phyloP scores from a whole-genome alignment of 192 early-diverging fungal genomes.

The Phlyctochytrium arcticum region DNA sequence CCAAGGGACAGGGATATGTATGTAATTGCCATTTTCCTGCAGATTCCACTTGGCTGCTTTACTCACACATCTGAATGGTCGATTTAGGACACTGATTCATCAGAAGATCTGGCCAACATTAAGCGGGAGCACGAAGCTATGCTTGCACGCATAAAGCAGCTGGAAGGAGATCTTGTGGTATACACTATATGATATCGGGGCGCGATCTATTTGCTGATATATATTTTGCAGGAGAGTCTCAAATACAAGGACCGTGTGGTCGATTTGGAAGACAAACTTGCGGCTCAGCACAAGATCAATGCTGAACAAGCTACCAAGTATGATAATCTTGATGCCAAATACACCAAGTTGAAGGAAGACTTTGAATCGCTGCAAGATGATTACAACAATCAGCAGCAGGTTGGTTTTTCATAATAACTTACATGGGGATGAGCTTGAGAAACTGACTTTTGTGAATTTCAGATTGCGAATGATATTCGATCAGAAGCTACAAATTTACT shows the following conservation, averaged over 20 bases:
- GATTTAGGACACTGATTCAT: background rate
- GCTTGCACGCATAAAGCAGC: slow-evolving; percentile 21
- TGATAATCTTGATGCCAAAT: slow-evolving; percentile 29
- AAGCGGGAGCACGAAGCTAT: slow-evolving; percentile 32
- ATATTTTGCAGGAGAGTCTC: slow-evolving; percentile 1
- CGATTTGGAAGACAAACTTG: slow-evolving; percentile 22
- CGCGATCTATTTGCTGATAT: background rate
- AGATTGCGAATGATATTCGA: slow-evolving; percentile 68
- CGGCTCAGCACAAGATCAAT: slow-evolving; percentile 23
- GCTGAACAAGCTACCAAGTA: slow-evolving; percentile 20
- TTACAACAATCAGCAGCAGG: slow-evolving; percentile 69
- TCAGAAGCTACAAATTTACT: slow-evolving; percentile 66
- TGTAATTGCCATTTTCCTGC: background rate
- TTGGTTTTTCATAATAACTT: slow-evolving; percentile 16
- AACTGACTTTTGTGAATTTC: background rate
- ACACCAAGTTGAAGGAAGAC: slow-evolving; percentile 52
- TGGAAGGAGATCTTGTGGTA: slow-evolving; percentile 22
- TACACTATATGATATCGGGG: background rate
- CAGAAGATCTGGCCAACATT: slow-evolving; percentile 19
- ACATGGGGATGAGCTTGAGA: background rate
- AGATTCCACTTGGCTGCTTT: background rate
- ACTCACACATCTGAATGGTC: background rate
- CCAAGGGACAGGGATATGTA: slow-evolving; percentile 18
- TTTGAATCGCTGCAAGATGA: slow-evolving; percentile 67
- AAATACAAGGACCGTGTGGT: slow-evolving; percentile 13